Conservation (phyloP, 768 basidiomycete species). For the Leucocoprinus sp. region DNA sequence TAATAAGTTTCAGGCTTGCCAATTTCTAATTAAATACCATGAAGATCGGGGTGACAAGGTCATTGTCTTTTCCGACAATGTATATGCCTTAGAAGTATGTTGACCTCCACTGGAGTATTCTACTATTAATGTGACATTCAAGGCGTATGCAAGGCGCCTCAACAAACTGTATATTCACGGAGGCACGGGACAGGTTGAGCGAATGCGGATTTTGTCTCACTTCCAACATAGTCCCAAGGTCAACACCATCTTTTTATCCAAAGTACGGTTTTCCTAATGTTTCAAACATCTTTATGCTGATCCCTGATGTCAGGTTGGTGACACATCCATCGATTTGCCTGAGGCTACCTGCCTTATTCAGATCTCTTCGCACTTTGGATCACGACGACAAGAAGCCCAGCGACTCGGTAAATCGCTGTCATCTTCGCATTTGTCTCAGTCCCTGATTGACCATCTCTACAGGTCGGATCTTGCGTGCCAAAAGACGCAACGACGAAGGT, state of each 20-base stretch:
- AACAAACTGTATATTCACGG: slow-evolving; percentile 96
- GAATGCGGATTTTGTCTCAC: slow-evolving; percentile 89
- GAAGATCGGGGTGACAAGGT: slow-evolving; percentile 98
- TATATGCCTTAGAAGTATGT: slow-evolving; percentile 87
- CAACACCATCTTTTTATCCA: slow-evolving; percentile 98
- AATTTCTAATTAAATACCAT: slow-evolving; percentile 97
- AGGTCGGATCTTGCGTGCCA: slow-evolving; percentile 96
- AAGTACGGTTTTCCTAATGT: slow-evolving; percentile 39
- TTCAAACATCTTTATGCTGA: neutral
- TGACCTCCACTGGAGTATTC: neutral
- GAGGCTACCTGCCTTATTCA: slow-evolving; percentile 99
- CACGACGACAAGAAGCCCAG: slow-evolving; percentile 96
- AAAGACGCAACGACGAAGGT: slow-evolving; percentile 96
- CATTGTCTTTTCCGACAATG: slow-evolving; percentile 99
- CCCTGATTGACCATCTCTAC: slow-evolving; percentile 6
- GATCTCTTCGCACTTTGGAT: slow-evolving; percentile 98
- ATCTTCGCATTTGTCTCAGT: slow-evolving; percentile 7
- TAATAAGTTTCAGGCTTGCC: slow-evolving; percentile 98
- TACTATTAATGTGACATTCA: slow-evolving; percentile 2
- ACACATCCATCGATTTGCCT: slow-evolving; percentile 97
- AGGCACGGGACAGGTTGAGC: slow-evolving; percentile 87
- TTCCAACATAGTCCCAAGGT: slow-evolving; percentile 95
- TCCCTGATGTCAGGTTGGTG: slow-evolving; percentile 62
- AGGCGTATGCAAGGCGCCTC: slow-evolving; percentile 92
- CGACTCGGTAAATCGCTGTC: slow-evolving; percentile 57